Conservation (phyloP, 2,329 filamentous ascomycete genomes). For the Calonectria hongkongensis region DNA sequence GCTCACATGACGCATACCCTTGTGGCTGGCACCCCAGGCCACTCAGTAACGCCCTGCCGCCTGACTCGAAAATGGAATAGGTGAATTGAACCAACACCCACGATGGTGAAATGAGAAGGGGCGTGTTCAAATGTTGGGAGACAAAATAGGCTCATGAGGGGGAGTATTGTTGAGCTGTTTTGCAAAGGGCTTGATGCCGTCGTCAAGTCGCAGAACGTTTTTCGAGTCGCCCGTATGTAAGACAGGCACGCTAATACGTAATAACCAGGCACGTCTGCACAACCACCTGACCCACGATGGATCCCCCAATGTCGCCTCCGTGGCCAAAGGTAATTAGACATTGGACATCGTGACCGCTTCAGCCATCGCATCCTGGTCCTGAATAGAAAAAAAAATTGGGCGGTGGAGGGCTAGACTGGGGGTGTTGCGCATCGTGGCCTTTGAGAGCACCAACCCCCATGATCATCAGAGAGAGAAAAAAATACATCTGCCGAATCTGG, state of each 20-base stretch:
- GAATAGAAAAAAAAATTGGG: background rate
- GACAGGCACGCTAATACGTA: conserved; percentile 52
- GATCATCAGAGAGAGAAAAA: conserved; percentile 4
- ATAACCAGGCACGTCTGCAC: conserved; percentile 48
- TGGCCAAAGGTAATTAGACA: conserved; percentile 54
- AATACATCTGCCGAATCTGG: conserved; percentile 3
- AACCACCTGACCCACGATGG: conserved; percentile 53
- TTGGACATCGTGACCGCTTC: conserved; percentile 53
- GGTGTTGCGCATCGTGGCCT: conserved; percentile 20
- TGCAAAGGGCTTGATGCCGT: conserved; percentile 16
- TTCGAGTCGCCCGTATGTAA: conserved; percentile 31
- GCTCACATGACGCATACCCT: conserved; percentile 18
- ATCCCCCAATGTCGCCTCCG: conserved; percentile 46
- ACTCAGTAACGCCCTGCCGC: background rate
- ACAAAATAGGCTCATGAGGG: conserved; percentile 4
- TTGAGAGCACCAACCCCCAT: conserved; percentile 28
- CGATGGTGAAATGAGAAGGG: conserved; percentile 4
- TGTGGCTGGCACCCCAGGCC: background rate
- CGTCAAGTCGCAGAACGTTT: conserved; percentile 23
- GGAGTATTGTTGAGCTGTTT: conserved; percentile 32
- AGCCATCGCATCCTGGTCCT: conserved; percentile 39
- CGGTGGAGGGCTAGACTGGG: background rate
- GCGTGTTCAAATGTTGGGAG: conserved; percentile 19
- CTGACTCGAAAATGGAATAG: conserved; percentile 12
- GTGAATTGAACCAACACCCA: background rate